Conservation (phyloP, 177 flowering plant species). For the Telopea speciosissima region DNA sequence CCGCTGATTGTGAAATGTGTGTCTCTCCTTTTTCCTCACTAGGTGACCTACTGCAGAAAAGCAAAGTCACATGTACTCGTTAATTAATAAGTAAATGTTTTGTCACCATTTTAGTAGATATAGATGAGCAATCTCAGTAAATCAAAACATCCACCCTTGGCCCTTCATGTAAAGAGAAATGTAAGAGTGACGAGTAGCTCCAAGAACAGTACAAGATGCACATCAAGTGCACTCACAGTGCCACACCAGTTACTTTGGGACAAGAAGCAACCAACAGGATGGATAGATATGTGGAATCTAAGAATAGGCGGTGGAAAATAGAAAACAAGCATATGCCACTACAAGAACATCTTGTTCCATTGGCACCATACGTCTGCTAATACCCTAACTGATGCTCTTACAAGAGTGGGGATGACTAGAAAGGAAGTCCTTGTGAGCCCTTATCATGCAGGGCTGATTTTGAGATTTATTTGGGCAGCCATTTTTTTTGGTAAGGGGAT, state of each 20-base stretch:
- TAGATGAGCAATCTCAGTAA: background rate
- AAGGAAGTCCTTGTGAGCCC: too few relatives aligned
- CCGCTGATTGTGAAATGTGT: conserved; percentile 47
- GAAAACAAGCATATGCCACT: too few relatives aligned
- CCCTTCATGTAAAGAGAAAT: background rate
- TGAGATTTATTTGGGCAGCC: too few relatives aligned
- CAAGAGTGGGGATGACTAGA: too few relatives aligned
- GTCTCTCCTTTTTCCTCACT: conserved; percentile 51
- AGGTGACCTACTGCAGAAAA: conserved; percentile 35
- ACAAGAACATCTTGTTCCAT: too few relatives aligned
- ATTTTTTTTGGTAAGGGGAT: too few relatives aligned
- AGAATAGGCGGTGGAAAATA: background rate
- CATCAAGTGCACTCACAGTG: background rate
- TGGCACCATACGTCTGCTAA: too few relatives aligned
- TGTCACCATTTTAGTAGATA: background rate
- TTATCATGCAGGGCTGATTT: too few relatives aligned
- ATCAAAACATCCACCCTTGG: background rate
- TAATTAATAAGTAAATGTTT: background rate
- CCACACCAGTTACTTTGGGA: background rate
- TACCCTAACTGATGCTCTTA: too few relatives aligned
- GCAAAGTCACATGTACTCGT: background rate
- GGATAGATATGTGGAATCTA: background rate
- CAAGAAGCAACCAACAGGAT: background rate
- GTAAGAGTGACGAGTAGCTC: background rate
- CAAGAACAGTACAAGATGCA: background rate